Percentiles rank a stretch among this genome's conserved stretches.
phyloP scores from a whole-genome alignment of 805 yeast species.

The Yueomyces sp. region DNA sequence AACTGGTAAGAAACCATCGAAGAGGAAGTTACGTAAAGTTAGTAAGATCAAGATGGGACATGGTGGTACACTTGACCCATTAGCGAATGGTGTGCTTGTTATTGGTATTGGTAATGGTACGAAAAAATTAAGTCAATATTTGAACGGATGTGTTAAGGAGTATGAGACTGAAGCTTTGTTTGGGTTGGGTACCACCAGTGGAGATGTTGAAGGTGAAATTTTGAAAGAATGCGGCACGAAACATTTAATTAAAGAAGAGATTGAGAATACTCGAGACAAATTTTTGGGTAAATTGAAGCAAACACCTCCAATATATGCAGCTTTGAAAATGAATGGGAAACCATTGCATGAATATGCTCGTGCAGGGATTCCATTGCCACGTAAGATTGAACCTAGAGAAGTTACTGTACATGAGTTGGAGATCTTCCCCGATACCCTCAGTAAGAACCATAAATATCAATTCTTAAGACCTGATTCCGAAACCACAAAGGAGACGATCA shows the following conservation, averaged over 20 bases:
- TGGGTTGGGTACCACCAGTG: constrained; percentile 88
- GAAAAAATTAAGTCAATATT: constrained; percentile 56
- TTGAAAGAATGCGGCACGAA: constrained; percentile 41
- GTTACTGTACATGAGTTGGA: constrained; percentile 46
- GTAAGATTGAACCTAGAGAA: constrained; percentile 63
- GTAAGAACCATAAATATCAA: constrained; percentile 41
- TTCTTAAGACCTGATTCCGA: constrained; percentile 26
- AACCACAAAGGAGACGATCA: constrained; percentile 14
- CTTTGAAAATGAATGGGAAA: constrained; percentile 87
- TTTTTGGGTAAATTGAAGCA: constrained; percentile 76
- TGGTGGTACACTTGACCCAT: constrained; percentile 94
- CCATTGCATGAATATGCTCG: constrained; percentile 92
- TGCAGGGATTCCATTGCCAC: constrained; percentile 72
- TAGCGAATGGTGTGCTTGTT: constrained; percentile 88
- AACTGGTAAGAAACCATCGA: constrained; percentile 34
- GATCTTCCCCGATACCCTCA: constrained; percentile 36
- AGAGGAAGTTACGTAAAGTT: constrained; percentile 36
- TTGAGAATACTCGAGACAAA: constrained; percentile 39
- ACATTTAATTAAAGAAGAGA: constrained; percentile 41
- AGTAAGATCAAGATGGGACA: constrained; percentile 83
- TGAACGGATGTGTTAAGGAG: constrained; percentile 62
- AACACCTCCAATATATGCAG: constrained; percentile 92
- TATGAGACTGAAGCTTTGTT: constrained; percentile 77
- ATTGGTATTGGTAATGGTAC: constrained; percentile 92
- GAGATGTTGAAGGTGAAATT: constrained; percentile 82